Base-by-base conservation (phyloP, 371 early-diverging fungal genomes). In the Rhizopus arrhizus region DNA sequence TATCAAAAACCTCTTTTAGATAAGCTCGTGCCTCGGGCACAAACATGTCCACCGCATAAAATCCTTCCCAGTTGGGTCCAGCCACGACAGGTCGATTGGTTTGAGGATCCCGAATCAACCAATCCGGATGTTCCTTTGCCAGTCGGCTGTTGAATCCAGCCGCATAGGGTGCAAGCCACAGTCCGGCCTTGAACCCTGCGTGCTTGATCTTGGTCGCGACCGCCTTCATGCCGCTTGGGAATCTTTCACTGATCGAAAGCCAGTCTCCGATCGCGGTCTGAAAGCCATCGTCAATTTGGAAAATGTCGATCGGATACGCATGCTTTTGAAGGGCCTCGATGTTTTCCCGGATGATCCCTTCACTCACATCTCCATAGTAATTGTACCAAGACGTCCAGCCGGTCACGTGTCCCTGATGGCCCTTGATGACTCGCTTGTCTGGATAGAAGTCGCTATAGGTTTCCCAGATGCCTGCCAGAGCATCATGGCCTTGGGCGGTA, bases 331-430 rank as follows among this genome's bases (percentile, higher is more conserved):
- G 61, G 6, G 81, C 77, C 2, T 66, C 62, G 5, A 85, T 58
- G 32, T 85, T 83, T 32, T 80, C 70, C 11, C 75, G 54, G 5
- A 83, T 68, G 40, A 83, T 71, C 1, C 62, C 53, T 48, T 85
- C 82, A 45, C 71, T 81, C 28, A 85, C 82, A 59, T 81, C 80
- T 12, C 79, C 85, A 47, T 85, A 82, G 33, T 83, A 80, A 38
- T 73, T 71, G 34, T 85, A 85, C 85, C 85, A 85, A 1, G 83
- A 81, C 3, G 84, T 85, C 83, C 84, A 85, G 7, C 85, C 85
- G 34, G 74, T 77, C 32, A 80, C 77, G 38, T 82, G 82, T 46
- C 59, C 67, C 6, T 50, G 63, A 35, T 63, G 64, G 7, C 75
- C 78, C 31, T 62, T 58, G 12, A 76, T 66, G 0, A 64, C 41